A percentile compares a stretch with the other conserved stretches of the same genome.
These are phyloP conservation scores for Fragilaria crotonensis DNA, from an alignment of 108 stramenopile species.

Conservation along the genomic window DNA sequence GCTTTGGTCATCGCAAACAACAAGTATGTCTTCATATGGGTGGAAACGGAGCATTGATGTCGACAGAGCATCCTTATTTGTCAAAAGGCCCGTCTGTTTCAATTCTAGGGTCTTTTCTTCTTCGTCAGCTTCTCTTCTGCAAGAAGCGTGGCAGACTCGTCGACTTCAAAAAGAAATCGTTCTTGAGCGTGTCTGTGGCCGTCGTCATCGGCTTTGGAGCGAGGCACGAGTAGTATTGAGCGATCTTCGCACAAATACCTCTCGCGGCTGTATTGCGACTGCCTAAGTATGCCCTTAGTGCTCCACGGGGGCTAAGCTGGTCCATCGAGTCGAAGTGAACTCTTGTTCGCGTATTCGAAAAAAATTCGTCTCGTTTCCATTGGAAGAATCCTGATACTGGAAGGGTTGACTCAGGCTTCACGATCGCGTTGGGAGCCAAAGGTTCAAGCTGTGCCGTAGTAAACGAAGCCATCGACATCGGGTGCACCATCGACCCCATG, in stretches of 20 bases:
- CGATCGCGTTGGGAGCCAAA: background rate
- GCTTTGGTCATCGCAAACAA: constrained; percentile 71
- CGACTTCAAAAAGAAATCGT: constrained; percentile 17
- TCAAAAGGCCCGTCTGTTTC: constrained; percentile 55
- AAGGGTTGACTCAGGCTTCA: constrained; percentile 22
- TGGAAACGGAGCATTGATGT: constrained; percentile 87
- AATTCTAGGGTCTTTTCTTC: constrained; percentile 57
- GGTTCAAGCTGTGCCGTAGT: background rate
- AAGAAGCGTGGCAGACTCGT: constrained; percentile 25
- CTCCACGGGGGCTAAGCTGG: constrained; percentile 70
- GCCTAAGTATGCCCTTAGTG: constrained; percentile 52
- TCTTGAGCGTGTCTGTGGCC: background rate
- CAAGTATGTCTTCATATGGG: constrained; percentile 84
- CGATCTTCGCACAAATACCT: constrained; percentile 12
- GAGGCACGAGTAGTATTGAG: background rate
- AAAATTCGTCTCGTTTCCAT: constrained; percentile 67
- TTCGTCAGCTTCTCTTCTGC: constrained; percentile 33
- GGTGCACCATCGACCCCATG: background rate
- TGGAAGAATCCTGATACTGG: constrained; percentile 63
- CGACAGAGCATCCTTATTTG: constrained; percentile 49
- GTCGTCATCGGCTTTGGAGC: constrained; percentile 14
- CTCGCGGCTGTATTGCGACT: constrained; percentile 54
- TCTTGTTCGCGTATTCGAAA: background rate
- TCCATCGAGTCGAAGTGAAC: constrained; percentile 32
- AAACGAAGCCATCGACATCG: background rate